Percentiles rank a stretch among this genome's conserved stretches.
Evolutionary conservation across 192 early-diverging fungal species (phyloP).

Genomic region (Coemansia interrupta): DNA sequence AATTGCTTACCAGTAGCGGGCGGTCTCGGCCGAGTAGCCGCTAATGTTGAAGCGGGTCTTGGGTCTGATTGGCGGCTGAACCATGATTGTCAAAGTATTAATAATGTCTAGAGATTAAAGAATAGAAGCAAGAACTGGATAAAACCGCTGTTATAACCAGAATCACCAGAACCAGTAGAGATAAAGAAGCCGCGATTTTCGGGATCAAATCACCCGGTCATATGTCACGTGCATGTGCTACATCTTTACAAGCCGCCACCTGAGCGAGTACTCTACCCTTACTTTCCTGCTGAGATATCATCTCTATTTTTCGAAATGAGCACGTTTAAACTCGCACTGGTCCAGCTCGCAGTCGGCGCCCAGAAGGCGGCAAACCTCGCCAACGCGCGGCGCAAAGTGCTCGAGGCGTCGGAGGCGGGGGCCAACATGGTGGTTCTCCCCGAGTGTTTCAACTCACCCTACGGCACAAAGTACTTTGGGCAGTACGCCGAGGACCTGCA

Average conservation of each 20-base stretch:
- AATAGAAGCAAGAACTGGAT: no score
- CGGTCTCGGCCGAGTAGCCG: constrained; percentile 46
- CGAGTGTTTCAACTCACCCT: constrained; percentile 98
- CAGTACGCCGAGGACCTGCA: constrained; percentile 83
- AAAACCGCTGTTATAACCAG: no score
- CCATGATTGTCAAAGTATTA: constrained; percentile 25
- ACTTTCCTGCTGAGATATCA: no score
- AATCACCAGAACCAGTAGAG: no score
- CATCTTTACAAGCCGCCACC: not conserved
- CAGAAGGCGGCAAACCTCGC: constrained; percentile 75
- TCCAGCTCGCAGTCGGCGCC: constrained; percentile 76
- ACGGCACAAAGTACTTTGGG: constrained; percentile 88
- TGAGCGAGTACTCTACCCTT: not conserved
- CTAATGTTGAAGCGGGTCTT: constrained; percentile 40
- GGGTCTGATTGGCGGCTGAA: constrained; percentile 34
- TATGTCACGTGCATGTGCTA: not conserved
- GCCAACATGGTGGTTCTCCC: constrained; percentile 91
- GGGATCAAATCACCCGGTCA: no score
- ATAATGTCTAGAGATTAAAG: no score
- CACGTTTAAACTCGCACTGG: constrained; percentile 60
- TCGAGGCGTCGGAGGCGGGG: constrained; percentile 78
- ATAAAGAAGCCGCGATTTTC: no score
- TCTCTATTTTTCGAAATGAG: constrained; percentile 5
- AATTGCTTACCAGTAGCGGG: constrained; percentile 41
- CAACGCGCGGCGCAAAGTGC: constrained; percentile 71